phyloP scores from a whole-genome alignment of 495 filamentous ascomycete species.

The Hamigera avellanea region DNA sequence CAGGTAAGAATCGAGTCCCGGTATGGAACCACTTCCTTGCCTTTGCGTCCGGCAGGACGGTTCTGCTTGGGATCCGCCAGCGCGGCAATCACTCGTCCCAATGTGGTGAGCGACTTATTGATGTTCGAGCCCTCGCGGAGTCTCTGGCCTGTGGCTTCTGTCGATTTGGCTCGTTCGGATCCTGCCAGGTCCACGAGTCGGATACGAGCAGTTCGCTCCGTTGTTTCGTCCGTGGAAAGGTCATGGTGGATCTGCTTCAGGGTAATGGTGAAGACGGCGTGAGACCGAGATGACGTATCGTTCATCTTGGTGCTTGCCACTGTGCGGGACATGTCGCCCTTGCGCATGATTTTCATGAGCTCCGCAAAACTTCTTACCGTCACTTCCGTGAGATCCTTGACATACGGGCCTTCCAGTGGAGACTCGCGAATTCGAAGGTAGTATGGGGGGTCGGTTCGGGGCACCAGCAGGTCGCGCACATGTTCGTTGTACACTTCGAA shows the following conservation, averaged over 20 bases:
- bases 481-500: slow-evolving; percentile 99
- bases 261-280: slow-evolving; percentile 96
- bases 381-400: slow-evolving; percentile 90
- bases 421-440: slow-evolving; percentile 98
- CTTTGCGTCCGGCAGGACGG: slow-evolving; percentile 37
- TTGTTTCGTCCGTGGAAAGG: slow-evolving; percentile 87
- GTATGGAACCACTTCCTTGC: slow-evolving; percentile 75
- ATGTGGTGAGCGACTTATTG: slow-evolving; percentile 94
- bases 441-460: slow-evolving; percentile 61
- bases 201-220: slow-evolving; percentile 86
- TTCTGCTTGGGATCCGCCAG: slow-evolving; percentile 69
- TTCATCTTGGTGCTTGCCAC: slow-evolving; percentile 99
- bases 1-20: slow-evolving; percentile 96
- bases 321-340: slow-evolving; percentile 79
- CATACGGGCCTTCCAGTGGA: slow-evolving; percentile 90
- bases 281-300: slow-evolving; percentile 85
- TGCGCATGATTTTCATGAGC: slow-evolving; percentile 80
- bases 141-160: slow-evolving; percentile 83
- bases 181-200: slow-evolving; percentile 92
- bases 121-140: slow-evolving; percentile 94
- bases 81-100: slow-evolving; percentile 94
- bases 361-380: slow-evolving; percentile 74
- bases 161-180: slow-evolving; percentile 88
- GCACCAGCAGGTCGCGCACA: slow-evolving; percentile 85
- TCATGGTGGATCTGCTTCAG: slow-evolving; percentile 95